phyloP scores from a whole-genome alignment of 2,329 filamentous ascomycete genomes.

The Colletotrichum cereale region DNA sequence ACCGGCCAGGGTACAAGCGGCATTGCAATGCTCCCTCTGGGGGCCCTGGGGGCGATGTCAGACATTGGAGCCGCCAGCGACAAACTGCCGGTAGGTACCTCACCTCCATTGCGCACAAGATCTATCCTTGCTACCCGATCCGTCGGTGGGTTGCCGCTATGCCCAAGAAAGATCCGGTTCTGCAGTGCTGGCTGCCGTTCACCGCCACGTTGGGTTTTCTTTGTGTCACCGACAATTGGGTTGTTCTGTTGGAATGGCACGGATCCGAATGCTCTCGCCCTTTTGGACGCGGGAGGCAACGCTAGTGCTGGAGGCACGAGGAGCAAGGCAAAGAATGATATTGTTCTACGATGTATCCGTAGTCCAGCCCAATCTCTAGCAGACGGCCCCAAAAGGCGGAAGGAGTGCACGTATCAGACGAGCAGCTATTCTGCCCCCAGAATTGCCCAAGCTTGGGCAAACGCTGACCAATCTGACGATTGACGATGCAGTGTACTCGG shows the following conservation, averaged over 20 bases:
- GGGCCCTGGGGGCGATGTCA: slow-evolving; percentile 21
- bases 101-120: slow-evolving; percentile 32
- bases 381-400: background rate
- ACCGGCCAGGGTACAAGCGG: slow-evolving; percentile 7
- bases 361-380: background rate
- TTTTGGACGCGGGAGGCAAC: slow-evolving; percentile 15
- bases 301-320: slow-evolving; percentile 1
- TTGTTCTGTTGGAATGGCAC: slow-evolving; percentile 21
- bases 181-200: slow-evolving; percentile 39
- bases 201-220: slow-evolving; percentile 42
- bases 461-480: slow-evolving; percentile 20
- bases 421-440: slow-evolving; percentile 31
- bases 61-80: slow-evolving; percentile 22
- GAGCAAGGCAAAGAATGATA: background rate
- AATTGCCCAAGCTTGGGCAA: slow-evolving; percentile 16
- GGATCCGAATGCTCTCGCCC: slow-evolving; percentile 23
- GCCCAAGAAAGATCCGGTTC: slow-evolving; percentile 40
- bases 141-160: slow-evolving; percentile 28
- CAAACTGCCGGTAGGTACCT: slow-evolving; percentile 35
- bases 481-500: background rate
- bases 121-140: slow-evolving; percentile 41
- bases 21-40: slow-evolving; percentile 3
- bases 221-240: slow-evolving; percentile 42
- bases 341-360: background rate
- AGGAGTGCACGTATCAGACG: slow-evolving; percentile 30